phyloP scores from a whole-genome alignment of 164 flowering plant genomes.

The Dillenia turbinata region DNA sequence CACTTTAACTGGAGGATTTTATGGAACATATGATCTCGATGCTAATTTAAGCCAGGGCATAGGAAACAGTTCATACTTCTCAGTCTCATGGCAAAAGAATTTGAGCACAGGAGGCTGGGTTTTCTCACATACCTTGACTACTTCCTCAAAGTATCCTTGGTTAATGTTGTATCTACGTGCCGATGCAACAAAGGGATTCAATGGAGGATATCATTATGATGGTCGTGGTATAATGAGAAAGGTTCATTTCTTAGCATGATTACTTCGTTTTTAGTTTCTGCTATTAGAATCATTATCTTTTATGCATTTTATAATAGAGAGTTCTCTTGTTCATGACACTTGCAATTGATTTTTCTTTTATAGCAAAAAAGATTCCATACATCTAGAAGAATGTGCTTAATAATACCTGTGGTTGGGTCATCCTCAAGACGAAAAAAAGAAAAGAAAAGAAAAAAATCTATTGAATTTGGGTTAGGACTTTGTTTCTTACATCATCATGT shows the following conservation, averaged over 20 bases:
- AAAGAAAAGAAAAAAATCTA: too few species aligned
- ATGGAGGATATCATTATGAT: slow-evolving; percentile 44
- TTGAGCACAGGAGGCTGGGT: slow-evolving; percentile 21
- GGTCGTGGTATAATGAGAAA: slow-evolving; percentile 31
- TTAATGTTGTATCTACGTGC: slow-evolving; percentile 44
- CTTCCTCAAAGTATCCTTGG: slow-evolving; percentile 40
- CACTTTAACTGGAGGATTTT: slow-evolving; percentile 17
- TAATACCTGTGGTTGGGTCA: too few species aligned
- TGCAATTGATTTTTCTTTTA: too few species aligned
- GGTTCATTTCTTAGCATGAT: slow-evolving; percentile 4
- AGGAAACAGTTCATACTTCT: slow-evolving; percentile 16
- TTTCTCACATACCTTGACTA: slow-evolving; percentile 18
- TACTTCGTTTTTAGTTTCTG: background rate
- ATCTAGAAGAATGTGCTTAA: too few species aligned
- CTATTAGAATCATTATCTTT: too few species aligned
- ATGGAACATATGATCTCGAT: slow-evolving; percentile 23
- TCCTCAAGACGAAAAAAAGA: too few species aligned
- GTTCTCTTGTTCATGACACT: too few species aligned
- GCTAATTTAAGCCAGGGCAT: slow-evolving; percentile 10
- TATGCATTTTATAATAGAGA: too few species aligned
- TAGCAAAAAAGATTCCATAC: too few species aligned
- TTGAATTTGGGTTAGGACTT: too few species aligned
- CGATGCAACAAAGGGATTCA: slow-evolving; percentile 44
- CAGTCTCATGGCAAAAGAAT: slow-evolving; percentile 26
- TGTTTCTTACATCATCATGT: too few species aligned